These are phyloP conservation scores for Tricholoma hemisulphureum DNA, from an alignment of 768 basidiomycete species.

Conservation along the genomic window DNA sequence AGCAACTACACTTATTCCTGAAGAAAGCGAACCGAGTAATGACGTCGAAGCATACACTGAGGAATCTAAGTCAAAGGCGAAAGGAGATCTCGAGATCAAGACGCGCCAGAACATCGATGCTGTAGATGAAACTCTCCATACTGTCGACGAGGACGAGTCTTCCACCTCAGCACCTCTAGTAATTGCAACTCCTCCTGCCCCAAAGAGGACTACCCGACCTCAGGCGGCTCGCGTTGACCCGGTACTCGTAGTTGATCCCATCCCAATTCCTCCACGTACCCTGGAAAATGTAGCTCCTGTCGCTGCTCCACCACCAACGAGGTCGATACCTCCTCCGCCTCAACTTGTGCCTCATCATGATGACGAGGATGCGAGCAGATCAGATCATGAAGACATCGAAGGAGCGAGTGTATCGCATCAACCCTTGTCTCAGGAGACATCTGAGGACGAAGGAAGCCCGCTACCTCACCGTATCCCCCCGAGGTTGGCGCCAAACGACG, in stretches of 20 bases:
- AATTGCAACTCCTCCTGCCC: constrained; percentile 15
- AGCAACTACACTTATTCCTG: constrained; percentile 7
- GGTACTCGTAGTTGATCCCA: constrained; percentile 5
- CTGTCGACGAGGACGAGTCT: neutral
- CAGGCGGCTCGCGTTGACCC: constrained; percentile 6
- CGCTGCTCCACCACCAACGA: constrained; percentile 2
- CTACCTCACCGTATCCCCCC: constrained; percentile 14
- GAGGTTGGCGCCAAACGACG: constrained; percentile 8
- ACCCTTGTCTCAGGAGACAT: constrained; percentile 1
- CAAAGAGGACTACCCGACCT: constrained; percentile 15
- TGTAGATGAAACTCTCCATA: neutral
- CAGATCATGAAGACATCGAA: neutral
- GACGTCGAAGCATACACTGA: constrained; percentile 6
- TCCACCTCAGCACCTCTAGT: constrained; percentile 9
- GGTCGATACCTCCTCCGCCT: constrained; percentile 21
- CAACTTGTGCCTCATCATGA: constrained; percentile 28
- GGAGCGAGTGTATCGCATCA: neutral
- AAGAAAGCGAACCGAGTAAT: constrained; percentile 9
- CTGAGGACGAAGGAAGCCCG: constrained; percentile 16
- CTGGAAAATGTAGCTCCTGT: constrained; percentile 6
- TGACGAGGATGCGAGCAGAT: constrained; percentile 19
- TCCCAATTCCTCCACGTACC: constrained; percentile 2
- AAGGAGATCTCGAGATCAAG: neutral
- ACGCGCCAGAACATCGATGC: constrained; percentile 4
- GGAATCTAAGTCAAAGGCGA: constrained; percentile 11